These are phyloP conservation scores for Gracilariopsis chorda DNA, from an alignment of 23 red algal genomes.

Conservation along the genomic window DNA sequence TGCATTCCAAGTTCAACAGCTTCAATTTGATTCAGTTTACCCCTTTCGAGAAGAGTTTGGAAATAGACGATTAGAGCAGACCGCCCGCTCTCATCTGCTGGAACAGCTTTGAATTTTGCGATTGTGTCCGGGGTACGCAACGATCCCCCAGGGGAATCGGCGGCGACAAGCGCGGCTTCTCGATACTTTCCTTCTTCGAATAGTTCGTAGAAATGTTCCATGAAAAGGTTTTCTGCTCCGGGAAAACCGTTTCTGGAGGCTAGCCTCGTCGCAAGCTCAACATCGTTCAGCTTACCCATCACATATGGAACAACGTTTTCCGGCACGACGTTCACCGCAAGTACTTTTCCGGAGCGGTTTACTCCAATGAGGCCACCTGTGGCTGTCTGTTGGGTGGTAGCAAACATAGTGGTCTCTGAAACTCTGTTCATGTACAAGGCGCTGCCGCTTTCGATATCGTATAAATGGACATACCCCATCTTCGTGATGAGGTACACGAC, in stretches of 20 bases:
- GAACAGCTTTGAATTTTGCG: conserved; percentile 84
- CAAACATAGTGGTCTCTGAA: conserved; percentile 89
- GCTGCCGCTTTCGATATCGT: conserved; percentile 86
- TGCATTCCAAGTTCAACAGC: conserved; percentile 87
- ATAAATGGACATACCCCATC: conserved; percentile 96
- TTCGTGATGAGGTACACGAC: conserved; percentile 91
- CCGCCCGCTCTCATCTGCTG: conserved; percentile 71
- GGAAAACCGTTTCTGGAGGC: conserved; percentile 96
- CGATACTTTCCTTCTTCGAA: conserved; percentile 89
- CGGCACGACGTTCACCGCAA: conserved; percentile 66
- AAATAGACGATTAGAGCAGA: conserved; percentile 93
- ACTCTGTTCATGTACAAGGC: conserved; percentile 96
- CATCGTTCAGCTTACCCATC: conserved; percentile 82
- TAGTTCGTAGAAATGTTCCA: conserved; percentile 87
- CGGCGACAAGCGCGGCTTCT: conserved; percentile 92
- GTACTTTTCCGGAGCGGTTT: conserved; percentile 88
- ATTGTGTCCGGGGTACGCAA: conserved; percentile 91
- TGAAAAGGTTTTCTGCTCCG: conserved; percentile 90
- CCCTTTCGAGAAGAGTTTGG: conserved; percentile 88
- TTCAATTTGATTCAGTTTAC: conserved; percentile 89
- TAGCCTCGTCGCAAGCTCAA: conserved; percentile 83
- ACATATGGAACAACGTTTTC: conserved; percentile 86
- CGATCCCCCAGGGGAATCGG: conserved; percentile 91
- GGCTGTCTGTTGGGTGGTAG: conserved; percentile 51
- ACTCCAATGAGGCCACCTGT: conserved; percentile 88